Evolutionary conservation across 2,329 filamentous ascomycete genomes (phyloP).

Genomic region (Epichloe elymi): DNA sequence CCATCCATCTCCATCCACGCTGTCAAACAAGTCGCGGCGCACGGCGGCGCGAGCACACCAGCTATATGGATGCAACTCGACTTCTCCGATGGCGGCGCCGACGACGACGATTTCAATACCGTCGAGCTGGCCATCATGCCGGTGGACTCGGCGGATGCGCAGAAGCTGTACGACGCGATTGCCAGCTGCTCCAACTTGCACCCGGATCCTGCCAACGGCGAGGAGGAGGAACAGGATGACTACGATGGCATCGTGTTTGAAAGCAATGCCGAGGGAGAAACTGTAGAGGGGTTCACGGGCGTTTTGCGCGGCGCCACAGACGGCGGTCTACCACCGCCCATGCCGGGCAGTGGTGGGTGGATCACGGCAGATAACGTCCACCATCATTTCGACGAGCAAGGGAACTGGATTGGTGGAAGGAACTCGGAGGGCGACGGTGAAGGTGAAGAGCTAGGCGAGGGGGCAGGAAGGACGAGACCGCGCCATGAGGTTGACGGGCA

Average conservation of each 20-base stretch:
- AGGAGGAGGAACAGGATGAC: conserved; percentile 42
- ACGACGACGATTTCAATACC: conserved; percentile 51
- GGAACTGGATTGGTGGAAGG: conserved; percentile 54
- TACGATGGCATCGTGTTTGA: conserved; percentile 46
- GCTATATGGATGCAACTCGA: conserved; percentile 57
- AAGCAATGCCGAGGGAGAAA: conserved; percentile 32
- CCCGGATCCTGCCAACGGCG: conserved; percentile 51
- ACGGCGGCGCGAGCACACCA: conserved; percentile 25
- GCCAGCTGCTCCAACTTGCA: conserved; percentile 64
- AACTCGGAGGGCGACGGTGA: conserved; percentile 24
- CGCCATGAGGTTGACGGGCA: conserved; percentile 38
- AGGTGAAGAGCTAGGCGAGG: conserved; percentile 43
- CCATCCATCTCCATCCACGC: conserved; percentile 64
- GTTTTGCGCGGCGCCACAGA: conserved; percentile 34
- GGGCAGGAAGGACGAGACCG: conserved; percentile 43
- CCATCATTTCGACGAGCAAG: conserved; percentile 69
- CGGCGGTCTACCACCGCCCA: conserved; percentile 47
- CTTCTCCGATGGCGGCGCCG: conserved; percentile 42
- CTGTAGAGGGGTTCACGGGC: conserved; percentile 43
- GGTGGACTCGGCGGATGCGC: conserved; percentile 15
- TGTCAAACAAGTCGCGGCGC: conserved; percentile 42
- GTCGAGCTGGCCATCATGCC: conserved; percentile 58
- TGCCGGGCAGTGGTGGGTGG: conserved; percentile 67
- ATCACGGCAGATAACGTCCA: conserved; percentile 87
- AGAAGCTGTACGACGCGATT: conserved; percentile 52